Conservation (phyloP, 2,329 filamentous ascomycete species). For the Pseudogymnoascus sp. region DNA sequence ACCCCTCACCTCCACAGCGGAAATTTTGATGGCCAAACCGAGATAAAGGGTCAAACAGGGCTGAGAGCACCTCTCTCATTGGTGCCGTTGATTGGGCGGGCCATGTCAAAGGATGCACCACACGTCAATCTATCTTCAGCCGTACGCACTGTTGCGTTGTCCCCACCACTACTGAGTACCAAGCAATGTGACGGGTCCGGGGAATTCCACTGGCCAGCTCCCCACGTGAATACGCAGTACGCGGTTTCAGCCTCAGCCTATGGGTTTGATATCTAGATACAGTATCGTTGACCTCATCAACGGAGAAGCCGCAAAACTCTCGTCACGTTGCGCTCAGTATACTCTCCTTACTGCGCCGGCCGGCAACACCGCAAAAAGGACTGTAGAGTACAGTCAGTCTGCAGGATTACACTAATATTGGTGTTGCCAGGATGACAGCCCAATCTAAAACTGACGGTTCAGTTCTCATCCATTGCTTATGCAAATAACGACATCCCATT, state of each 20-base stretch:
- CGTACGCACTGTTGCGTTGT: conserved; percentile 1
- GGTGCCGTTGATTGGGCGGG: background rate
- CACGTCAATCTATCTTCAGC: conserved; percentile 5
- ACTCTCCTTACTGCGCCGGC: background rate
- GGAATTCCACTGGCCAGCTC: background rate
- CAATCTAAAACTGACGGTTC: background rate
- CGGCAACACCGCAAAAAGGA: background rate
- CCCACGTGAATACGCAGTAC: background rate
- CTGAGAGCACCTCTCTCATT: background rate
- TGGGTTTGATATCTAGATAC: background rate
- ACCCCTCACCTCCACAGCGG: background rate
- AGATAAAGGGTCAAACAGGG: conserved; percentile 9
- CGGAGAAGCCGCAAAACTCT: background rate
- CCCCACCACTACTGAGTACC: background rate
- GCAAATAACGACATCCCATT: background rate
- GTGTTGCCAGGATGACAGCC: background rate
- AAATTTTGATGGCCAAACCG: conserved; percentile 5
- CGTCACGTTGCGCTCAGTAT: background rate
- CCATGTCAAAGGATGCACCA: background rate
- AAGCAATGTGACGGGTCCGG: background rate
- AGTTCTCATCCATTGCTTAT: conserved; percentile 2
- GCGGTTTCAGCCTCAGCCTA: too few relatives aligned
- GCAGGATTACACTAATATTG: background rate
- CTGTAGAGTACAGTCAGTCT: background rate
- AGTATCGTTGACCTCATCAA: background rate